Base-by-base conservation (phyloP, 805 yeast genomes). In the Jamesozyma hellenica region DNA sequence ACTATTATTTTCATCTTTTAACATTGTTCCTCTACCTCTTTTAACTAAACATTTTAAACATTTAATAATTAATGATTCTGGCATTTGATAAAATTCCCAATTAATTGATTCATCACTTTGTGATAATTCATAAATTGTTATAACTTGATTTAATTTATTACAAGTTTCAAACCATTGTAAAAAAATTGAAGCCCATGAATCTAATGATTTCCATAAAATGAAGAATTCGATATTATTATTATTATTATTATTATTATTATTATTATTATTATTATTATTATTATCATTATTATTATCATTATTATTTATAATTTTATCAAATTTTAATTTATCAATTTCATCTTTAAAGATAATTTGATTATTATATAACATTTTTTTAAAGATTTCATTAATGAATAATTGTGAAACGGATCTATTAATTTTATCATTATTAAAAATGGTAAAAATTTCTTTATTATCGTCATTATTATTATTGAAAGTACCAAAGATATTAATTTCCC, bases 101-200 rank as follows among this genome's bases (percentile, higher is more conserved):
- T 69, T 66, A 1, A 56, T 42, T 1, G 75, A 72, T 39, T 72
- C 59, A 34, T 82, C 90, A 39, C 83, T 80, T 42, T 75, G 72
- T 0, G 79, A 66, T 28, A 90, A 57, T 60, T 90, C 97, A 58
- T 83, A 87, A 13, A 87, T 59, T 0, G 97, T 90, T 38, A 90
- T 62, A 2, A 90, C 80, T 1, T 80, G 67, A 5, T 84, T 83
- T 39, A 71, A 64, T 53, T 86, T 95, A 0, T 95, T 95, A 0
- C 90, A 74, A 16, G 67, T 64, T 39, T 82, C 88, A n/a, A 76
- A 63, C 88, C 84, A 74, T 53, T 78, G 81, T 55, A 75, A 54
- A 37, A 88, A 51, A 48, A 67, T 51, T 36, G 75, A 64, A 30
- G 77, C 74, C 92, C 96, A 72, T 48, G 75, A 75, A 50, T 80